Conservation (phyloP, 306 rosid genomes). For the Prunus kanzakura region DNA sequence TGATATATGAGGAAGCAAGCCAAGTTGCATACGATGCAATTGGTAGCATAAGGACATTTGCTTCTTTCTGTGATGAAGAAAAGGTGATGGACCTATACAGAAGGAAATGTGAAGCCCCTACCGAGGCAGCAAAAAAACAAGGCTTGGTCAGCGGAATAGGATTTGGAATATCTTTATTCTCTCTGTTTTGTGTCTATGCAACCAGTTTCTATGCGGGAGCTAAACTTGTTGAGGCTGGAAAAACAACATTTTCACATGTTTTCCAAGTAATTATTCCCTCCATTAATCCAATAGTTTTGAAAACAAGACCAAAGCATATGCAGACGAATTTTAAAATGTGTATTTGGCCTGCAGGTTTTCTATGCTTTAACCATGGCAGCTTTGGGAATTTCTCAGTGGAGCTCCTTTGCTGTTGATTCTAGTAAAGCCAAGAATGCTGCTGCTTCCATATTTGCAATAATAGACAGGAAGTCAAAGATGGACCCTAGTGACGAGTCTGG, state of each 20-base stretch:
- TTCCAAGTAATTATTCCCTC: constrained; percentile 44
- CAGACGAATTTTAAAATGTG: not conserved
- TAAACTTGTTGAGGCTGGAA: constrained; percentile 45
- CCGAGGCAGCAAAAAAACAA: constrained; percentile 57
- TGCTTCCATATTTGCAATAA: constrained; percentile 58
- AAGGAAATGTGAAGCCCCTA: constrained; percentile 80
- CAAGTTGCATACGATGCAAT: constrained; percentile 90
- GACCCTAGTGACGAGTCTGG: constrained; percentile 72
- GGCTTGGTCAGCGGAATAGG: constrained; percentile 83
- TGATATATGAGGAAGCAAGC: constrained; percentile 86
- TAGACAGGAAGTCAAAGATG: constrained; percentile 53
- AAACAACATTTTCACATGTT: constrained; percentile 52
- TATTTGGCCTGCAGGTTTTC: constrained; percentile 57
- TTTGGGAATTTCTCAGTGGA: constrained; percentile 53
- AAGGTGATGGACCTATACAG: constrained; percentile 77
- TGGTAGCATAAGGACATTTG: constrained; percentile 83
- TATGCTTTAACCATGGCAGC: constrained; percentile 84
- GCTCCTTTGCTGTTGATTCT: constrained; percentile 57
- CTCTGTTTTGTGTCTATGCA: constrained; percentile 63
- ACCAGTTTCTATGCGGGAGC: constrained; percentile 87
- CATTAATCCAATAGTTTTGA: not conserved
- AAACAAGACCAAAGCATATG: not conserved
- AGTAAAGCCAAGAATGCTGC: constrained; percentile 58
- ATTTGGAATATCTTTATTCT: constrained; percentile 67
- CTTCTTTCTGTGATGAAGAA: constrained; percentile 86